Conservation (phyloP, 768 basidiomycete species). For the Lyophyllum shimeji region DNA sequence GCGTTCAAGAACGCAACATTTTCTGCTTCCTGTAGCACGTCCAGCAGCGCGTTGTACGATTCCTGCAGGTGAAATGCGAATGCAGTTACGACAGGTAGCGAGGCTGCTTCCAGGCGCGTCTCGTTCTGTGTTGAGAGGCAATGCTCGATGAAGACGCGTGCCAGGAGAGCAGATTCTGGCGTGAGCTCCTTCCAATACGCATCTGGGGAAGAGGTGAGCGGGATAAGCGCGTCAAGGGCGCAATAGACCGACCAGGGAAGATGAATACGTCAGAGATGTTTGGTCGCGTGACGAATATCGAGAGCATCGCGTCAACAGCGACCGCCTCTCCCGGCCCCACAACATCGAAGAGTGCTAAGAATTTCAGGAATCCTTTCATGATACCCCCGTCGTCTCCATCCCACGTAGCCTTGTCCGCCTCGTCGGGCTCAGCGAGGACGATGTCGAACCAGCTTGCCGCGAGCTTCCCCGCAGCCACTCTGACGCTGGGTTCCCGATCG, state of each 20-base stretch:
- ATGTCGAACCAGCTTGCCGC: conserved; percentile 81
- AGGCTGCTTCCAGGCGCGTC: conserved; percentile 60
- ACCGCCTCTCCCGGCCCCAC: conserved; percentile 68
- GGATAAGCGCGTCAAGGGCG: neutral
- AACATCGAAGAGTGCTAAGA: conserved; percentile 54
- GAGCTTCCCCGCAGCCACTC: conserved; percentile 79
- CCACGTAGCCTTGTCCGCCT: conserved; percentile 31
- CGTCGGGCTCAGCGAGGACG: conserved; percentile 39
- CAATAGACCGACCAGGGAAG: conserved; percentile 61
- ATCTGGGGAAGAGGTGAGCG: conserved; percentile 39
- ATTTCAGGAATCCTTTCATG: conserved; percentile 44
- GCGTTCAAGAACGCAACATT: conserved; percentile 30
- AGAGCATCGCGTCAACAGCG: conserved; percentile 79
- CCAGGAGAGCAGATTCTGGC: conserved; percentile 81
- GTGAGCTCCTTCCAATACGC: conserved; percentile 73
- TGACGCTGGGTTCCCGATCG: conserved; percentile 82
- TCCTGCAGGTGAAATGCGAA: conserved; percentile 85
- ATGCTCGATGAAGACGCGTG: conserved; percentile 83
- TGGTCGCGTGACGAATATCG: conserved; percentile 70
- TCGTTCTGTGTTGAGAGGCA: conserved; percentile 64
- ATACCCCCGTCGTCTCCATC: conserved; percentile 45
- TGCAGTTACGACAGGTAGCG: conserved; percentile 87
- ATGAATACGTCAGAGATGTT: conserved; percentile 71
- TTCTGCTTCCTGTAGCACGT: conserved; percentile 40
- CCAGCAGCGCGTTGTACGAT: conserved; percentile 64